Base-by-base conservation (phyloP, 768 basidiomycete genomes). In the Mycena chlorophos region DNA sequence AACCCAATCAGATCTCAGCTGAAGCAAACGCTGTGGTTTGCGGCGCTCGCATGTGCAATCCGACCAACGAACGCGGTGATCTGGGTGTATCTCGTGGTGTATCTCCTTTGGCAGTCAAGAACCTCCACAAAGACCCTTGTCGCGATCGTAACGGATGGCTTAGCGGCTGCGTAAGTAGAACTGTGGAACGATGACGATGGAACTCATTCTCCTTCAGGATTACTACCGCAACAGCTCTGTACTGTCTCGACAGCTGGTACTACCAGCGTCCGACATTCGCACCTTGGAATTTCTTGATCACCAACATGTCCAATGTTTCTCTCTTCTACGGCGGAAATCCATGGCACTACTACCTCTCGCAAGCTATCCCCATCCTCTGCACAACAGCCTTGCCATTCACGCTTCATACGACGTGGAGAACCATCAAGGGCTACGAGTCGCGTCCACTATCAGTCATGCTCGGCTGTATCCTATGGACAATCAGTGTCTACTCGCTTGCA, bases 1-100 rank as follows among this genome's bases (percentile, higher is more conserved):
- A 20, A 19, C 34, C 19, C 22, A 26, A 37, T 51, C 57, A 76
- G 73, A 51, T 72, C 68, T 53, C 65, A 53, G 40, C 62, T 78
- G 26, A 58, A 71, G 51, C 73, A 70, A 56, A 66, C 68, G 22
- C 61, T 90, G 2, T 14, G 74, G 0, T 78, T 94, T 45, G 91
- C 89, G 5, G 91, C 88, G 0, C 57, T 92, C 5, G 86, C 91
- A 0, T 93, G 91, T 62, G 81, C 87, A 49, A 73, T 96, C 23
- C 80, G 97, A n/a, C 89, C 95, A 2, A 97, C 95, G 2, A 96
- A 89, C 62, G 84, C 84, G 4, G 77, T 96, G 10, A 82, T 97
- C 22, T 98, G 96, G 96, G 52, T 81, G 4, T 90, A 83, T 63
- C 74, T 95, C 52, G 83, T 88, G 39, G 56, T 68, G 1, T 72